Conservation (phyloP, 2,329 filamentous ascomycete species). For the Coniella lustricola region DNA sequence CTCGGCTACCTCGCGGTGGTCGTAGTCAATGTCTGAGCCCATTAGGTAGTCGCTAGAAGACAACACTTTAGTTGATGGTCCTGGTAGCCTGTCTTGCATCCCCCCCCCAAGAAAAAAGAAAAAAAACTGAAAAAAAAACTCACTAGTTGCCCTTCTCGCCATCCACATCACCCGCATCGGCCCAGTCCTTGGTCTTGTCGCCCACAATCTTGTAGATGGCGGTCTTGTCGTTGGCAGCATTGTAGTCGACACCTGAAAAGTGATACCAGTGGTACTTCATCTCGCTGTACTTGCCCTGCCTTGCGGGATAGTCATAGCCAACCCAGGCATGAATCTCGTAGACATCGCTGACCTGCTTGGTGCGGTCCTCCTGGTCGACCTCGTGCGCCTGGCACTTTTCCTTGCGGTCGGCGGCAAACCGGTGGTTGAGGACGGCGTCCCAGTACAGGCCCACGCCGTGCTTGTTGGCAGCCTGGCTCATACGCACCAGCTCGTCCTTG, state of each 20-base stretch:
- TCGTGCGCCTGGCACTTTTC: constrained; percentile 58
- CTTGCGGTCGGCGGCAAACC: constrained; percentile 61
- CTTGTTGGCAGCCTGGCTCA: constrained; percentile 47
- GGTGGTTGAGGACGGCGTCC: constrained; percentile 70
- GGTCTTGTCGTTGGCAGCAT: constrained; percentile 49
- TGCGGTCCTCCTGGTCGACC: constrained; percentile 55
- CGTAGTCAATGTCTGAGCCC: constrained; percentile 65
- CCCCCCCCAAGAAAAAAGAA: too few species aligned
- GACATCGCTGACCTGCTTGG: constrained; percentile 46
- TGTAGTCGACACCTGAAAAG: constrained; percentile 64
- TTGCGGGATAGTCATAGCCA: constrained; percentile 60
- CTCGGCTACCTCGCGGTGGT: constrained; percentile 52
- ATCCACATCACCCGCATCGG: constrained; percentile 49
- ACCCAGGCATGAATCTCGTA: constrained; percentile 66
- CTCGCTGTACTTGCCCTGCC: constrained; percentile 53
- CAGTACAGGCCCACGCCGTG: constrained; percentile 57
- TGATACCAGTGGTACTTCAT: constrained; percentile 65
- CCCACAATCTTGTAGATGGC: constrained; percentile 63
- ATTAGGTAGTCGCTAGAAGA: constrained; percentile 56
- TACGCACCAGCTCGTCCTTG: constrained; percentile 51
- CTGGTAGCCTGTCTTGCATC: background rate
- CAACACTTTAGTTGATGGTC: constrained; percentile 49
- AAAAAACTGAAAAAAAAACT: constrained; percentile 12
- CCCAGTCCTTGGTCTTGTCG: constrained; percentile 56
- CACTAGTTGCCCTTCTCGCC: constrained; percentile 56